Conservation (phyloP, 1,284 basidiomycete genomes). For the Ceratobasidium sp. region DNA sequence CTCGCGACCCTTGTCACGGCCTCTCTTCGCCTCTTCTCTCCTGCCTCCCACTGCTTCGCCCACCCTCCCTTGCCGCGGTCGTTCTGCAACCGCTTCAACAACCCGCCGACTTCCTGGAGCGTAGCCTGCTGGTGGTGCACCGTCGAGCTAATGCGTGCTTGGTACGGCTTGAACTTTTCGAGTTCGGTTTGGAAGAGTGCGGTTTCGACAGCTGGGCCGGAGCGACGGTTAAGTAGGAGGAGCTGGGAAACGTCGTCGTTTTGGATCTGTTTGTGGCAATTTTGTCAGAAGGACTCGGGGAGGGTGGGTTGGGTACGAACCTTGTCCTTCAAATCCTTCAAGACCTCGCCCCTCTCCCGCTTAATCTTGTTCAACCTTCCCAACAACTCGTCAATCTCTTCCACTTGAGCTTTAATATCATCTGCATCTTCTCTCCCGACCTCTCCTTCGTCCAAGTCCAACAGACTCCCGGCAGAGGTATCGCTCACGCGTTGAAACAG, state of each 20-base stretch:
- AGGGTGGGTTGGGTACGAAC: slow-evolving; percentile 55
- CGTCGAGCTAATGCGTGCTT: slow-evolving; percentile 80
- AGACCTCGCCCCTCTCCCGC: slow-evolving; percentile 83
- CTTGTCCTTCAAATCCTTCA: slow-evolving; percentile 96
- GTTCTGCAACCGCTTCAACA: slow-evolving; percentile 79
- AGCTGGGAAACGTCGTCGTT: slow-evolving; percentile 96
- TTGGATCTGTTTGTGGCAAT: slow-evolving; percentile 73
- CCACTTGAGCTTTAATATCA: slow-evolving; percentile 73
- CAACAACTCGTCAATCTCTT: slow-evolving; percentile 82
- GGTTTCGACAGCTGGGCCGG: slow-evolving; percentile 81
- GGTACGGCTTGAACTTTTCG: slow-evolving; percentile 94
- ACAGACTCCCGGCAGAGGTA: slow-evolving; percentile 66
- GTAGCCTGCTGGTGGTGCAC: slow-evolving; percentile 79
- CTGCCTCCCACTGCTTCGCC: slow-evolving; percentile 81
- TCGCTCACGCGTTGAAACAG: slow-evolving; percentile 77
- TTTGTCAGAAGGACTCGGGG: slow-evolving; percentile 15
- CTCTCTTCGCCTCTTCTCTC: slow-evolving; percentile 80
- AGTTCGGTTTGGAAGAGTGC: slow-evolving; percentile 91
- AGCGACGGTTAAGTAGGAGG: slow-evolving; percentile 87
- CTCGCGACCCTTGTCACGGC: slow-evolving; percentile 74
- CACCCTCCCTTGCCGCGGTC: slow-evolving; percentile 75
- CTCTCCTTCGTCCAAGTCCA: slow-evolving; percentile 78
- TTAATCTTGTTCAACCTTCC: slow-evolving; percentile 83
- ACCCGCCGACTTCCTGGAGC: slow-evolving; percentile 73
- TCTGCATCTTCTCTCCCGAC: slow-evolving; percentile 73